These are phyloP conservation scores for Thyridium curvatum DNA, from an alignment of 2,329 filamentous ascomycete genomes.

Conservation along the genomic window DNA sequence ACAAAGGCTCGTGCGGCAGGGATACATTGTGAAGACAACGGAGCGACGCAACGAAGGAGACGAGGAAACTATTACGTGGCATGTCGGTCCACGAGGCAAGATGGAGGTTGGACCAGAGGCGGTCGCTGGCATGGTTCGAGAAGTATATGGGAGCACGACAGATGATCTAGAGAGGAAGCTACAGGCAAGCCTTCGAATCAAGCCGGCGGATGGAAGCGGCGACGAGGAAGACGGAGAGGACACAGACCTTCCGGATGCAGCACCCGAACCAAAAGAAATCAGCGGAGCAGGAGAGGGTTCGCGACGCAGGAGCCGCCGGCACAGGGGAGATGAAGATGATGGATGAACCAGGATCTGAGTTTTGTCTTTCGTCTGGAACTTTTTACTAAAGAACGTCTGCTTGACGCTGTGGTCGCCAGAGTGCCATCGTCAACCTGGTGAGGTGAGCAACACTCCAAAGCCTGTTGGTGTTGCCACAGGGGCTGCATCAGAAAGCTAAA, in stretches of 20 bases:
- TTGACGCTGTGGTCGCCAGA: too few relatives aligned
- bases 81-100: constrained; percentile 78
- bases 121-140: constrained; percentile 62
- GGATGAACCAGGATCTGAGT: too few relatives aligned
- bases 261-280: constrained; percentile 3
- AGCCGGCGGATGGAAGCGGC: constrained; percentile 7
- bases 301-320: too few relatives aligned
- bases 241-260: not conserved
- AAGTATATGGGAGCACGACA: constrained; percentile 48
- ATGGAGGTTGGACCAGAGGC: constrained; percentile 76
- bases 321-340: constrained; percentile 1
- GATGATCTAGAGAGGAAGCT: constrained; percentile 55
- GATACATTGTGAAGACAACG: constrained; percentile 70
- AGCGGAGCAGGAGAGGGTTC: constrained; percentile 1
- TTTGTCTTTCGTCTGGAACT: too few relatives aligned
- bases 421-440: too few relatives aligned
- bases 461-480: too few relatives aligned
- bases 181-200: constrained; percentile 53
- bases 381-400: too few relatives aligned
- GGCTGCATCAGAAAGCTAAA: too few relatives aligned
- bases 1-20: constrained; percentile 69
- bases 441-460: too few relatives aligned
- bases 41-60: constrained; percentile 58
- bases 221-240: constrained; percentile 8
- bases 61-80: constrained; percentile 74